Base-by-base conservation (phyloP, 2,329 filamentous ascomycete genomes). In the Pseudocercospora pini-densiflorae region DNA sequence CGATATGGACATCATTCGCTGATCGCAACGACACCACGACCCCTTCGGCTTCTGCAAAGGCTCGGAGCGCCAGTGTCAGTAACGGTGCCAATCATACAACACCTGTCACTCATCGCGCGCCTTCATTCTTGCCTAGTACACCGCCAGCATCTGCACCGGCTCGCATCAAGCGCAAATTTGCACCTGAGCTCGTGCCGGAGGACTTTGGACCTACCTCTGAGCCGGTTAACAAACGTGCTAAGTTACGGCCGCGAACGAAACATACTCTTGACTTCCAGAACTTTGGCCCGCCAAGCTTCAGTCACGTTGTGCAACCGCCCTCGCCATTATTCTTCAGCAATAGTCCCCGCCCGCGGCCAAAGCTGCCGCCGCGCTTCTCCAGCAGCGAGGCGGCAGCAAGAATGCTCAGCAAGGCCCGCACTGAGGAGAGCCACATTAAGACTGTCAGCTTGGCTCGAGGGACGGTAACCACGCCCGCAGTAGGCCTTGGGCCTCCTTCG, bases 341-440 rank as follows among this genome's bases (percentile, higher is more conserved):
- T 67, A 80, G 76, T 58, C 79, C 77, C 16, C 63, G 74, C n/a
- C 78, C 75, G 55, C 72, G 82, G 7, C 84, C 83, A 9, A 74
- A 75, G 36, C 78, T 86, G 51, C 83, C 83, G 19, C 73, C 79
- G 40, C 87, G 84, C 81, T 89, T 82, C 85, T 88, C 75, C 77
- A 87, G 79, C 77, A 84, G 78, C 78, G 86, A 80, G 80, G 84
- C 79, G 78, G 87, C 86, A 68, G 84, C 86, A 31, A 92, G 77
- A 71, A 90, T 83, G 79, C 79, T 85, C 68, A 83, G 80, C 73
- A 84, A 83, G 70, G 79, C 82, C n/a, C 80, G 79, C 16, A 76
- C 72, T n/a, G 83, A 85, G 66, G 83, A 85, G 49, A 77, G 73
- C 63, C 79, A 79, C 70, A 80, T 85, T 74, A 85, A 83, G 77